Conservation (phyloP, 495 filamentous ascomycete species). For the Sordaria brevicollis region DNA sequence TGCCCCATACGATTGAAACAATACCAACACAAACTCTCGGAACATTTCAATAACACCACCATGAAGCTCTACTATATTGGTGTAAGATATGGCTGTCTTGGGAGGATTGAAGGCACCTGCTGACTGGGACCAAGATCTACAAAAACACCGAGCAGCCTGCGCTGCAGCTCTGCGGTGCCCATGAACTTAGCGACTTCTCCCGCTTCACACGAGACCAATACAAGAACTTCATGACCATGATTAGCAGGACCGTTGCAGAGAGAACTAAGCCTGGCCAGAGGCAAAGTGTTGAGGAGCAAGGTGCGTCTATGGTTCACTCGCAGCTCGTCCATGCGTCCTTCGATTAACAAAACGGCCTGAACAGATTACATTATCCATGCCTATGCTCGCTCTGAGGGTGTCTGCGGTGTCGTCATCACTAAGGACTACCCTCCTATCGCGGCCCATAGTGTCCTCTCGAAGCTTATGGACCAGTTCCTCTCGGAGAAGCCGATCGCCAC, state of each 20-base stretch:
- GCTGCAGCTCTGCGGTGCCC: conserved; percentile 68
- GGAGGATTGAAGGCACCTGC: neutral
- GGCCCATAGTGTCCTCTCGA: conserved; percentile 88
- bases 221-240: conserved; percentile 59
- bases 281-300: conserved; percentile 86
- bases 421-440: conserved; percentile 83
- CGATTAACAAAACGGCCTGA: neutral
- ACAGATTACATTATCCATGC: conserved; percentile 77
- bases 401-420: conserved; percentile 80
- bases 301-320: conserved; percentile 22
- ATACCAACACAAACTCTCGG: neutral
- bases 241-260: conserved; percentile 65
- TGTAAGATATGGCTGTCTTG: neutral
- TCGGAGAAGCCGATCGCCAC: conserved; percentile 60
- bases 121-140: conserved; percentile 11
- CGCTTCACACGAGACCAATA: conserved; percentile 66
- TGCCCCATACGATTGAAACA: neutral
- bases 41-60: conserved; percentile 22
- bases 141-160: conserved; percentile 50
- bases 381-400: conserved; percentile 78
- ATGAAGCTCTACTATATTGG: conserved; percentile 75
- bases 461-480: conserved; percentile 90
- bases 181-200: conserved; percentile 70
- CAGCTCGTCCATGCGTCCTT: neutral
- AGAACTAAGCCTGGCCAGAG: conserved; percentile 76